Evolutionary conservation across 2,329 filamentous ascomycete genomes (phyloP).

Genomic region (Cercospora sesami): DNA sequence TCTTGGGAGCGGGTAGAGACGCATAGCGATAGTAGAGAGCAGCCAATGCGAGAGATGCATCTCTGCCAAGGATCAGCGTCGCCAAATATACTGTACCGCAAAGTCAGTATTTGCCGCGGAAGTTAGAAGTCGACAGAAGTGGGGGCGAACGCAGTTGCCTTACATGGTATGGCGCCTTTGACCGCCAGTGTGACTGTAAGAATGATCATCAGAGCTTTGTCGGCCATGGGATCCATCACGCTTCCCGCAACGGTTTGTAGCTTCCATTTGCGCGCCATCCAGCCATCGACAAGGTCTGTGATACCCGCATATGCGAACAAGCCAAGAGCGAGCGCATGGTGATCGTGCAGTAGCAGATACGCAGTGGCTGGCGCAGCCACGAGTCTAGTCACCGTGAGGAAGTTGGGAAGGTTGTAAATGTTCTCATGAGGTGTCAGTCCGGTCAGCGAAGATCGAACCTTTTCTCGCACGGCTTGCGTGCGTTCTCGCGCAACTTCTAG

Average conservation of each 20-base stretch:
- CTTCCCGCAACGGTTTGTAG: constrained; percentile 91
- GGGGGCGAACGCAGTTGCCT: constrained; percentile 34
- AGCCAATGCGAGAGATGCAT: constrained; percentile 76
- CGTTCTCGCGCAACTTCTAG: constrained; percentile 33
- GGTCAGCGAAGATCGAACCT: constrained; percentile 36
- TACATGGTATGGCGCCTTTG: constrained; percentile 78
- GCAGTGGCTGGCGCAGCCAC: constrained; percentile 80
- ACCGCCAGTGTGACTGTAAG: constrained; percentile 80
- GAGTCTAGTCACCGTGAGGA: constrained; percentile 84
- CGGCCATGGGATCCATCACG: constrained; percentile 93
- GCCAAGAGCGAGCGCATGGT: constrained; percentile 73
- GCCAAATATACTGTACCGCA: constrained; percentile 71
- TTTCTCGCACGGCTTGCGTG: constrained; percentile 34
- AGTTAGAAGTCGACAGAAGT: constrained; percentile 11
- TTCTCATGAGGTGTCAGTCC: constrained; percentile 67
- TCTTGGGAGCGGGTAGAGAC: constrained; percentile 89
- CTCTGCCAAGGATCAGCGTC: constrained; percentile 84
- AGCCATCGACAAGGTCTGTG: constrained; percentile 90
- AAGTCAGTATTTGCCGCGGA: constrained; percentile 19
- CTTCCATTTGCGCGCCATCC: constrained; percentile 84
- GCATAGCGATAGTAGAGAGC: constrained; percentile 97
- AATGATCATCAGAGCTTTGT: constrained; percentile 94
- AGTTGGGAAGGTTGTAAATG: constrained; percentile 95
- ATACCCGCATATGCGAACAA: constrained; percentile 91
- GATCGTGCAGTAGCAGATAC: constrained; percentile 82